Base-by-base conservation (phyloP, 2,329 filamentous ascomycete species). In the Aspergillus proliferans region DNA sequence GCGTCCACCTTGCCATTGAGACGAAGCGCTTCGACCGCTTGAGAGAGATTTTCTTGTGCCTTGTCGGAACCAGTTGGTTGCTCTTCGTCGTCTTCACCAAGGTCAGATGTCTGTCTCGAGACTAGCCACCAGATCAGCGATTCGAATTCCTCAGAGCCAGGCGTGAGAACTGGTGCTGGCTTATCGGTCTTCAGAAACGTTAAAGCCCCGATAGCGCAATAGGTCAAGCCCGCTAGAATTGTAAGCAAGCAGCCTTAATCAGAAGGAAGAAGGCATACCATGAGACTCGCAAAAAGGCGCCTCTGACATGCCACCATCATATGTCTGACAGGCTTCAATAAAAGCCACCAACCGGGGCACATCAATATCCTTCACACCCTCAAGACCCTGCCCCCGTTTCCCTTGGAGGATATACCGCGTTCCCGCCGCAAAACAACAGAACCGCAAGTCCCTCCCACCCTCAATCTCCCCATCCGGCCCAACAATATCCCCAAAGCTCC, bases 401-500 rank as follows among this genome's bases (percentile, higher is more conserved):
- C 86, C 88, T 38, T 85, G 76, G 41, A 98, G 68, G 48, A 95
- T 86, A 81, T 88, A 95, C 36, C 93, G 78, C 28, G 95, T 84
- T 7, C 84, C 84, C 15, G 87, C 81, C 3, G 88, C 91, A 62
- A 90, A 84, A 67, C 93, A 95, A 59, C 89, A 93, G 65, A 92
- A 92, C 48, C 93, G 79, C 72, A 90, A 86, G 69, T 98, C 93
- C 48, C 81, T 80, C 0, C 89, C 89, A 0, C 92, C 92, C 33
- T 84, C 81, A n/a, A 92, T 75, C 34, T 70, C 71, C 10, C 75
- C 79, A 57, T 64, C 76, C 4, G 81, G 80, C 4, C 78, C 79
- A 2, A 92, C 64, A 1, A 88, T 80, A 69, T 98, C 91, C 0
- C 91, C 93, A 66, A 98, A 97, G 60, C 90, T 94, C 2, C 93